Evolutionary conservation across 2,329 filamentous ascomycete genomes (phyloP), one percentile per base, ranked within the genome.

Genomic region (Colletotrichum karsti): DNA sequence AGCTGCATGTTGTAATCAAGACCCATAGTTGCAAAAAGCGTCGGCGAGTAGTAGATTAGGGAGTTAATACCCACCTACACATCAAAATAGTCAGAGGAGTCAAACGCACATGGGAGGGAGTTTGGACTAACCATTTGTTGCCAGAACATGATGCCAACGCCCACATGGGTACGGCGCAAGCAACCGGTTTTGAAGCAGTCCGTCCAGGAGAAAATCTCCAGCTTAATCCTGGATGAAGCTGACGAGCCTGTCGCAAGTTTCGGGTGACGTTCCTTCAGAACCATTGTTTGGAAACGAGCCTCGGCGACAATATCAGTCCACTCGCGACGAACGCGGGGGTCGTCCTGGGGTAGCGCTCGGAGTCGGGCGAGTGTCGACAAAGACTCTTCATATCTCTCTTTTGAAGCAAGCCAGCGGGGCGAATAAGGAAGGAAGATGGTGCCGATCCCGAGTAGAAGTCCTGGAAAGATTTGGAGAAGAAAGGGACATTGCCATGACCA

Each of bases 21-120:
- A 2, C 80, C 80, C 72, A 82, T 77, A 5, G 75, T 78, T 57
- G 74, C 64, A 67, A 86, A 85, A 0, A 84, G 72, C 0, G 78
- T 83, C 0, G 83, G 82, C 0, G 79, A 74, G 71, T 85, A 86
- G 76, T 85, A 85, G 39, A 87, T 85, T 1, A 77, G 66, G 0
- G 82, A 82, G 44, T 67, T 67, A 9, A 67, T 67, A 13, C 82
- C 22, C 84, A 81, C 77, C n/a, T n/a, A n/a, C n/a, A n/a, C n/a
- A n/a, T n/a, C n/a, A n/a, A 50, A 86, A 85, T 69, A 87, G 86
- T 63, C 89, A 87, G 73, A 89, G 90, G 72, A 89, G 88, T 24
- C 22, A 12, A 1, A 5, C 22, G 4, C 4, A 3, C 6, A n/a
- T 44, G 10, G 18, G 9, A 7, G 12, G 7, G n/a, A n/a, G n/a